Percentiles rank a stretch among this genome's conserved stretches.
These are phyloP conservation scores for Berkeleyomyces rouxiae DNA, from an alignment of 2,329 filamentous ascomycete species.

Conservation along the genomic window DNA sequence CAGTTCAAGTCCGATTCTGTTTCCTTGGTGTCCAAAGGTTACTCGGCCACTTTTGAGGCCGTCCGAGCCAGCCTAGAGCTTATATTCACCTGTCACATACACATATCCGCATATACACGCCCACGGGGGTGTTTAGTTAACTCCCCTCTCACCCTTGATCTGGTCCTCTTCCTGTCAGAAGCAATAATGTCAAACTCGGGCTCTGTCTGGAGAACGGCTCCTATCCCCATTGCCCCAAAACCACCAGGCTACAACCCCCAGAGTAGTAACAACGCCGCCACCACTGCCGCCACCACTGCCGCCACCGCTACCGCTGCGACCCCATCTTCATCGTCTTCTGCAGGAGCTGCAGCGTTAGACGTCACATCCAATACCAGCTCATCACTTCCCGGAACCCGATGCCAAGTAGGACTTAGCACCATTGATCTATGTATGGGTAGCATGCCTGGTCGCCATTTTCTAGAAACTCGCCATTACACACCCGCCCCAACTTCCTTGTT, in stretches of 20 bases:
- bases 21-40: background rate
- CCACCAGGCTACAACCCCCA: slow-evolving; percentile 24
- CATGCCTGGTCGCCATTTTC: slow-evolving; percentile 20
- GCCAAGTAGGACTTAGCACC: slow-evolving; percentile 30
- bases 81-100: background rate
- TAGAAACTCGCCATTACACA: slow-evolving; percentile 6
- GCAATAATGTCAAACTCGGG: slow-evolving; percentile 35
- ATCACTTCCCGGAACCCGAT: slow-evolving; percentile 15
- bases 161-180: background rate
- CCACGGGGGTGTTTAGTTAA: background rate
- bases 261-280: background rate
- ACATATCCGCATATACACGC: background rate
- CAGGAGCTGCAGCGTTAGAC: background rate
- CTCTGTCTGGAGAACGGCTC: slow-evolving; percentile 42
- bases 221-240: slow-evolving; percentile 50
- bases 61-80: background rate
- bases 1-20: background rate
- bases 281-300: slow-evolving; percentile 19
- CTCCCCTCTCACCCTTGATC: background rate
- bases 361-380: background rate
- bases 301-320: slow-evolving; percentile 18
- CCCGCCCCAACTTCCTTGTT: background rate
- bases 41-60: background rate
- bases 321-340: background rate
- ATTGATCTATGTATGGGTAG: slow-evolving; percentile 34